A percentile compares a stretch with the other conserved stretches of the same genome.
These are phyloP conservation scores for Ganoderma boninense DNA, from an alignment of 1,284 basidiomycete genomes.

Conservation along the genomic window DNA sequence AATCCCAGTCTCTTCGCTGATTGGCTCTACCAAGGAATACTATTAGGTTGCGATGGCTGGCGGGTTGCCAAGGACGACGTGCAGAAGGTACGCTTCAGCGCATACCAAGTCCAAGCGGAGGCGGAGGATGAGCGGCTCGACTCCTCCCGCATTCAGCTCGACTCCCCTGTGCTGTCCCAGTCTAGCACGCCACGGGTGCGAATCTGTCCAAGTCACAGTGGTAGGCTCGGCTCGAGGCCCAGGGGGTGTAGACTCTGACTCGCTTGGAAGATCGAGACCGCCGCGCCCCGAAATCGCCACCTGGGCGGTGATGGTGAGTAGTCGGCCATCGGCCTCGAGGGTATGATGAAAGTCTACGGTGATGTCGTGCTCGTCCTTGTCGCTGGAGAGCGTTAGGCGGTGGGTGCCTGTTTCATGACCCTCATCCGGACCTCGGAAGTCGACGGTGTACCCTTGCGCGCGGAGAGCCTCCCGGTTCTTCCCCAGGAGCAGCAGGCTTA, in stretches of 20 bases:
- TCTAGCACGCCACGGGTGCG: not conserved
- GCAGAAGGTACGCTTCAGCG: not conserved
- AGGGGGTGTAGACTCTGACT: not conserved
- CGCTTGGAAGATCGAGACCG: not conserved
- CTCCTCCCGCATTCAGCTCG: not conserved
- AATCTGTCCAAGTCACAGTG: not conserved
- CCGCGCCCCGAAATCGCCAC: not conserved
- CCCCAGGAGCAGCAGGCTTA: not conserved
- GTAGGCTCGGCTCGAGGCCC: not conserved
- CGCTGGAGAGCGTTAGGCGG: not conserved
- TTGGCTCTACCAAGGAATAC: not conserved
- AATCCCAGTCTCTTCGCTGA: not conserved
- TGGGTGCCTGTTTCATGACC: not conserved
- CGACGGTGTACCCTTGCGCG: not conserved
- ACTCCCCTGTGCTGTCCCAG: not conserved
- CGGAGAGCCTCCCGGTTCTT: not conserved
- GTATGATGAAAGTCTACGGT: not conserved
- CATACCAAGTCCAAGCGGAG: conserved; percentile 1
- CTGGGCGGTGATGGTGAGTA: not conserved
- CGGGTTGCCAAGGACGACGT: not conserved
- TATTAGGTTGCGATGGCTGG: not conserved
- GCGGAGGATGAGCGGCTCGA: not conserved
- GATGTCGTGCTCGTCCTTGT: not conserved
- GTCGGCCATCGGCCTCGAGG: not conserved
- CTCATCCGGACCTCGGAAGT: not conserved